Conservation (phyloP, 805 yeast species). For the Brettanomyces naardenensis region DNA sequence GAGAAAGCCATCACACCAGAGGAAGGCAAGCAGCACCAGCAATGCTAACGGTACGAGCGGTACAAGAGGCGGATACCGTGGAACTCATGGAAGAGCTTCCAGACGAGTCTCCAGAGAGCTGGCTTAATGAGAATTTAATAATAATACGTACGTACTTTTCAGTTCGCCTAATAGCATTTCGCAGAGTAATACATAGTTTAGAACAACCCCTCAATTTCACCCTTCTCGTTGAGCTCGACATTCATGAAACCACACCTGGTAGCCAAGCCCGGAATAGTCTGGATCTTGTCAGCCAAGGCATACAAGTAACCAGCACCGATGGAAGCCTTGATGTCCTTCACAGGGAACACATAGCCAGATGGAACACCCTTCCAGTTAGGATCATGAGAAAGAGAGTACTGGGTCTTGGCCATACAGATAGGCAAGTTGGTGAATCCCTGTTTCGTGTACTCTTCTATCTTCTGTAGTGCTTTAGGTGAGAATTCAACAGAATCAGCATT, state of each 20-base stretch:
- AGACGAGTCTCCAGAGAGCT: neutral
- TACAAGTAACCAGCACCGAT: conserved; percentile 96
- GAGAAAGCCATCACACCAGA: neutral
- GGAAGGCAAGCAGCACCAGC: neutral
- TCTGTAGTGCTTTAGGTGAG: conserved; percentile 70
- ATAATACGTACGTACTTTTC: no score
- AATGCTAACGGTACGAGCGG: neutral
- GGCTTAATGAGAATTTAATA: no score
- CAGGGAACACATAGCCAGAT: conserved; percentile 86
- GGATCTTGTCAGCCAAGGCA: conserved; percentile 94
- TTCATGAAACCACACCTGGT: conserved; percentile 96
- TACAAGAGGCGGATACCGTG: neutral
- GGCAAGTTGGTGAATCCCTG: conserved; percentile 92
- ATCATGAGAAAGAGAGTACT: conserved; percentile 92
- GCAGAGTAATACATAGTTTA: no score
- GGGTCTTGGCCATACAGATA: conserved; percentile 95
- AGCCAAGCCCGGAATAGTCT: conserved; percentile 95
- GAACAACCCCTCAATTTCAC: conserved; percentile 90
- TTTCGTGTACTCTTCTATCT: conserved; percentile 70
- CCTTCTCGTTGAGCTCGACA: conserved; percentile 84
- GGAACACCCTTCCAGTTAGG: conserved; percentile 93
- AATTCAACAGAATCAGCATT: conserved; percentile 85
- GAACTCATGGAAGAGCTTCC: neutral
- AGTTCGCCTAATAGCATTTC: no score
- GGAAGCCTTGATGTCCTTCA: conserved; percentile 87